phyloP scores from a whole-genome alignment of 1,284 basidiomycete genomes.

The Marasmius fiardii region DNA sequence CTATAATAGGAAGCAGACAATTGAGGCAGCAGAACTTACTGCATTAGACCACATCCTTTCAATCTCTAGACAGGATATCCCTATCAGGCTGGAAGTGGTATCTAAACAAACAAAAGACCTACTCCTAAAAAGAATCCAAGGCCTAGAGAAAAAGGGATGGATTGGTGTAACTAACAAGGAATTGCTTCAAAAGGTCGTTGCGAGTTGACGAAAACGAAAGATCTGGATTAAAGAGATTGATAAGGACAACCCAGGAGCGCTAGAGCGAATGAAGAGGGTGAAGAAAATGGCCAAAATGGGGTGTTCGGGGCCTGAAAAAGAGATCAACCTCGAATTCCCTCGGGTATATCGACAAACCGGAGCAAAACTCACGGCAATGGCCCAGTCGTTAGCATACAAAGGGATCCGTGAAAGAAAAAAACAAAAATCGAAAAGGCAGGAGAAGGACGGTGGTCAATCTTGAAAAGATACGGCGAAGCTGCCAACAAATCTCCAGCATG shows the following conservation, averaged over 20 bases:
- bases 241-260: background rate
- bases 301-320: background rate
- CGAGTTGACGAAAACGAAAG: background rate
- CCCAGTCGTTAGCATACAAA: background rate
- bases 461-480: background rate
- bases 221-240: background rate
- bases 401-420: background rate
- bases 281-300: background rate
- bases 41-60: too few relatives aligned
- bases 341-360: background rate
- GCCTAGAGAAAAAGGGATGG: background rate
- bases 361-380: background rate
- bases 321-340: background rate
- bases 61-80: too few relatives aligned
- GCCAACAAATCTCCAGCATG: background rate
- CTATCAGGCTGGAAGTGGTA: too few relatives aligned
- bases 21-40: too few relatives aligned
- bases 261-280: background rate
- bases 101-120: too few relatives aligned
- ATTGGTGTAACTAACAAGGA: background rate
- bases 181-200: background rate
- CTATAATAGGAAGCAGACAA: too few relatives aligned
- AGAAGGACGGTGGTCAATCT: slow-evolving; percentile 2
- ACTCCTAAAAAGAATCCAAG: background rate
- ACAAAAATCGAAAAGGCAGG: background rate